These are phyloP conservation scores for Euphorbia pulcherrima DNA, from an alignment of 345 rosid genomes.

Conservation along the genomic window DNA sequence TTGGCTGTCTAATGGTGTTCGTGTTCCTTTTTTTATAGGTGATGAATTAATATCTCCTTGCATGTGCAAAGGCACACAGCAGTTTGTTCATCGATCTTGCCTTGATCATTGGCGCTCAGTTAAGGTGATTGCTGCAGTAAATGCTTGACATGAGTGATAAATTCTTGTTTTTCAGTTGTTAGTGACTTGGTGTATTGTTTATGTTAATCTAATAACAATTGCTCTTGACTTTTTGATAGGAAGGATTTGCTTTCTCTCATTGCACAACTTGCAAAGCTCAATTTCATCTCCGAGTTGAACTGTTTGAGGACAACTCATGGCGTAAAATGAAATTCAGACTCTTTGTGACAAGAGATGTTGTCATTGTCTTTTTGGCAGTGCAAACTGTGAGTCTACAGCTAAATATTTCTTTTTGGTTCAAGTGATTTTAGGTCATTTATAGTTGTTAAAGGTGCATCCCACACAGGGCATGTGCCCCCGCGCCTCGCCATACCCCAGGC, in stretches of 20 bases:
- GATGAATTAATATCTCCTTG: slow-evolving; percentile 97
- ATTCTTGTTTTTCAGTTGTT: neutral
- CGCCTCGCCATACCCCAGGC: no score
- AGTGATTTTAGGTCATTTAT: neutral
- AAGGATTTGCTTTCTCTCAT: slow-evolving; percentile 96
- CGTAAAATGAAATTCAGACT: slow-evolving; percentile 84
- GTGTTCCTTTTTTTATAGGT: slow-evolving; percentile 36
- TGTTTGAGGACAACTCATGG: slow-evolving; percentile 82
- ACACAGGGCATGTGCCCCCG: no score
- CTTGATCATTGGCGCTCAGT: slow-evolving; percentile 92
- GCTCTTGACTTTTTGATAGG: slow-evolving; percentile 33
- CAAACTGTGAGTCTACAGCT: slow-evolving; percentile 54
- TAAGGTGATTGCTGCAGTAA: slow-evolving; percentile 31
- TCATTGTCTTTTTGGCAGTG: slow-evolving; percentile 81
- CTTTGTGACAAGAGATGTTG: slow-evolving; percentile 90
- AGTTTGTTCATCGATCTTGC: slow-evolving; percentile 80
- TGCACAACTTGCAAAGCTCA: slow-evolving; percentile 89
- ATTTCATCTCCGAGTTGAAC: slow-evolving; percentile 67
- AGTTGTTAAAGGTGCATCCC: no score
- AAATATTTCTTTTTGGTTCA: neutral
- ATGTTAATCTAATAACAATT: neutral
- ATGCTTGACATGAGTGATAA: neutral
- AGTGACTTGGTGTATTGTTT: neutral
- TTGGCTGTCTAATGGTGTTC: neutral
- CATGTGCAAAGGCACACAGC: slow-evolving; percentile 97